Evolutionary conservation across 176 grass and related monocot genomes (phyloP).

Genomic region (Triticum dicoccoides): DNA sequence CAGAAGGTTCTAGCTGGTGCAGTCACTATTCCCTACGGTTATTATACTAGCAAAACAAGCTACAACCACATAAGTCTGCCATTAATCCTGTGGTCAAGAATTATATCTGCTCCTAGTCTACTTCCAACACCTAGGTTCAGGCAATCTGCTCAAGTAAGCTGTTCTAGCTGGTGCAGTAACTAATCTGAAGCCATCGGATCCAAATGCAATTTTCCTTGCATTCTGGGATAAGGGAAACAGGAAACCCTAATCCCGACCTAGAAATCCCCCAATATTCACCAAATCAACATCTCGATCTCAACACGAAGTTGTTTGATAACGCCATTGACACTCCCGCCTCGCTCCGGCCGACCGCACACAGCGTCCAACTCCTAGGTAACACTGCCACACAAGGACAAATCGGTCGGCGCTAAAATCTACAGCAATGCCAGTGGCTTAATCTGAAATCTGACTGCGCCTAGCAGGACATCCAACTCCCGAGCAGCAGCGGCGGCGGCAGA

Average conservation of each 20-base stretch:
- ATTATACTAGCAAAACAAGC: background rate
- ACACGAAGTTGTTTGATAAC: background rate
- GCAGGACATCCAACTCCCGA: background rate
- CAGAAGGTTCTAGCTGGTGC: background rate
- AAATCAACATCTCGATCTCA: background rate
- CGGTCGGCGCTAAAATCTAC: background rate
- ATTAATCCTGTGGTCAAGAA: too few species aligned
- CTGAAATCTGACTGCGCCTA: background rate
- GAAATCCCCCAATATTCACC: background rate
- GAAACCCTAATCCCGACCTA: background rate
- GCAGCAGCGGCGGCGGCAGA: background rate
- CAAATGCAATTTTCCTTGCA: background rate
- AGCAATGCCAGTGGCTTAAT: background rate
- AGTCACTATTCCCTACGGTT: background rate
- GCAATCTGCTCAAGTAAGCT: background rate
- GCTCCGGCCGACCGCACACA: rapidly evolving
- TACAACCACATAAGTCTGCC: background rate
- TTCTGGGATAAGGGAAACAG: background rate
- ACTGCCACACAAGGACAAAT: background rate
- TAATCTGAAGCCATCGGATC: background rate
- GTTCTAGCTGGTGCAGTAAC: background rate
- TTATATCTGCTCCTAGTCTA: background rate
- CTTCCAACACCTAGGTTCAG: too few species aligned
- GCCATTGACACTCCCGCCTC: background rate
- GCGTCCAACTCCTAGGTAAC: background rate